Base-by-base conservation (phyloP, 208 protist species). In the Crithidia bombi region DNA sequence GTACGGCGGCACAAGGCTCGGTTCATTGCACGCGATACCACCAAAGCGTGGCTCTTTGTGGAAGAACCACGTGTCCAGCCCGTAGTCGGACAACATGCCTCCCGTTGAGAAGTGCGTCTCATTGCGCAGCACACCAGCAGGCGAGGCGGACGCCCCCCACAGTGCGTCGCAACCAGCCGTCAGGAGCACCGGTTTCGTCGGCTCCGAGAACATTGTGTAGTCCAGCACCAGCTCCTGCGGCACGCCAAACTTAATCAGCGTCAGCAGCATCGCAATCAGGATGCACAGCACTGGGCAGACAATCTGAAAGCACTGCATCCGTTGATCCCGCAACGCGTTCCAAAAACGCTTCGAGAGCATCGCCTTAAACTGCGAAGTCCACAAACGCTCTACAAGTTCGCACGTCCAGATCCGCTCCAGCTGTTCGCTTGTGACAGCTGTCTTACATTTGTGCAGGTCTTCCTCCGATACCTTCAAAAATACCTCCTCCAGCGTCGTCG, bases 401-500 rank as follows among this genome's bases (percentile, higher is more conserved):
- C 51, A 57, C 12, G 51, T 57, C 51, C 51, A 57, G 28, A 57
- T 57, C 14, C 51, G 51, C 25, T 38, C 30, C 25, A 57, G 85
- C 79, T 73, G 76, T 2, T 64, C 56, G 17, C 65, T 23, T 5
- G 11, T 39, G n/a, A 58, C 44, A 38, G 35, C 36, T 54, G 30
- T 71, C 32, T 46, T 26, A 38, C 32, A 62, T 26, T 2, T 35
- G 21, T 49, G 44, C 25, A 33, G 51, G 10, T 19, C 46, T 26
- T 67, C 82, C 52, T 81, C 44, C 11, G 79, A 81, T 28, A 91
- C 79, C 33, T 73, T 51, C 30, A 92, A 36, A 56, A 94, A 94
- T 9, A 94, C 82, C 56, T 94, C 83, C 68, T 94, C 89, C 9
- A 94, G 71, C 38, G 87, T 91, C 9, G 87, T 89, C 3, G 78